These are phyloP conservation scores for Lyophyllum decastes DNA, from an alignment of 768 basidiomycete genomes.

Conservation along the genomic window DNA sequence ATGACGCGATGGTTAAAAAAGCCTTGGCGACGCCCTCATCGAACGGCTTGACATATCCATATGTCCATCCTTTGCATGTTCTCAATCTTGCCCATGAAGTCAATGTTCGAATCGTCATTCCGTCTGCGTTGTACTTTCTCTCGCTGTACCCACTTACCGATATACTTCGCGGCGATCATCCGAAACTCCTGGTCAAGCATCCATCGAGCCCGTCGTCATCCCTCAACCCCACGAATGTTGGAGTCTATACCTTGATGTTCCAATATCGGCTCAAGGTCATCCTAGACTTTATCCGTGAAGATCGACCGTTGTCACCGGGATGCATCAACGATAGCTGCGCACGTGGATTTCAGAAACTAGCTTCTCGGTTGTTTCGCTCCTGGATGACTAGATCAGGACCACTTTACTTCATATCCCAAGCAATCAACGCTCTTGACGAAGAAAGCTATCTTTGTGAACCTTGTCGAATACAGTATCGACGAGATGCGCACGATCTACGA, in stretches of 20 bases:
- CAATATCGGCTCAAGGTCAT: constrained; percentile 52
- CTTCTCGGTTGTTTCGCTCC: constrained; percentile 43
- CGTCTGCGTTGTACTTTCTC: constrained; percentile 58
- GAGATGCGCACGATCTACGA: constrained; percentile 39
- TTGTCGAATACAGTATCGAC: constrained; percentile 44
- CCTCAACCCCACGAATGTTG: constrained; percentile 42
- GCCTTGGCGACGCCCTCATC: constrained; percentile 44
- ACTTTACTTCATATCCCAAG: constrained; percentile 54
- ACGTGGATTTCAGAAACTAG: constrained; percentile 43
- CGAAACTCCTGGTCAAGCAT: constrained; percentile 49
- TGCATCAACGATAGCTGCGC: constrained; percentile 38
- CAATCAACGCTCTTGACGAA: constrained; percentile 35
- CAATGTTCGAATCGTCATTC: constrained; percentile 46
- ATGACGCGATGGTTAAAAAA: constrained; percentile 55
- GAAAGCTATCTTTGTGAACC: constrained; percentile 41
- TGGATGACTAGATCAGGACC: constrained; percentile 55
- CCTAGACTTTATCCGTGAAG: constrained; percentile 47
- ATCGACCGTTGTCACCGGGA: constrained; percentile 24
- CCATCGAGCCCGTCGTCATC: constrained; percentile 50
- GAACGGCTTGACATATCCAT: constrained; percentile 53
- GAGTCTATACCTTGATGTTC: constrained; percentile 56
- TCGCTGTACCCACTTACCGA: constrained; percentile 55
- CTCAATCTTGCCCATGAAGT: constrained; percentile 56
- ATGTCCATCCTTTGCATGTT: constrained; percentile 58
- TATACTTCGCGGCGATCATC: constrained; percentile 49